phyloP scores from a whole-genome alignment of 495 filamentous ascomycete species.

The Bathelium albidoporum region DNA sequence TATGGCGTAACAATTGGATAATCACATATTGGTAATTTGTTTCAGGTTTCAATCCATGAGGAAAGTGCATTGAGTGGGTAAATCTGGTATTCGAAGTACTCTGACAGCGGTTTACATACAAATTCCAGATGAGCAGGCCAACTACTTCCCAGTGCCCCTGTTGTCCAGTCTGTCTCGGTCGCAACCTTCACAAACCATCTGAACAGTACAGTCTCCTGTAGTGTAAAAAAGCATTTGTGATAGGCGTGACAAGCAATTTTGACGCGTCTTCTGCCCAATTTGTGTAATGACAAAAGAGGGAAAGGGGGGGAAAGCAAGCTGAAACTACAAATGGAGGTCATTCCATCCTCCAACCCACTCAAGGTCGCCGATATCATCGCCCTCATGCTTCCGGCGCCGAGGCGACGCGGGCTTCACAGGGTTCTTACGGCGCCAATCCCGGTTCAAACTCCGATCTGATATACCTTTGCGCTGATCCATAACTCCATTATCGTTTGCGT shows the following conservation, averaged over 20 bases:
- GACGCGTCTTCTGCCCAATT: background rate
- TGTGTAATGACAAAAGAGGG: slow-evolving; percentile 8
- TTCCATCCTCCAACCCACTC: slow-evolving; percentile 90
- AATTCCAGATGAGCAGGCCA: slow-evolving; percentile 18
- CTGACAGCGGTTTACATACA: slow-evolving; percentile 7
- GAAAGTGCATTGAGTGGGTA: slow-evolving; percentile 23
- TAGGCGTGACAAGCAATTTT: background rate
- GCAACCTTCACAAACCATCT: background rate
- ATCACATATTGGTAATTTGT: no score
- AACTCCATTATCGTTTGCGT: slow-evolving; percentile 3
- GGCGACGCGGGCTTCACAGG: slow-evolving; percentile 15
- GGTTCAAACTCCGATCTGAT: slow-evolving; percentile 33
- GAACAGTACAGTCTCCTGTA: slow-evolving; percentile 1
- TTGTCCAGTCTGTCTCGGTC: slow-evolving; percentile 13
- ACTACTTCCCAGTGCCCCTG: background rate
- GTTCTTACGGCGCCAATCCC: slow-evolving; percentile 51
- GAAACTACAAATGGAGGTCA: slow-evolving; percentile 43
- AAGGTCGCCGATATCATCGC: slow-evolving; percentile 56
- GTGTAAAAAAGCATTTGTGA: background rate
- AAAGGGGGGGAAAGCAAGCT: slow-evolving; percentile 21
- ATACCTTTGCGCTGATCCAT: slow-evolving; percentile 13
- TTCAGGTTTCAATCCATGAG: background rate
- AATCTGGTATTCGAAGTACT: slow-evolving; percentile 16
- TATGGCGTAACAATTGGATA: no score
- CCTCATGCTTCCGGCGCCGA: slow-evolving; percentile 38